Conservation (phyloP, 2,329 filamentous ascomycete genomes). For the Alternaria ventricosa region DNA sequence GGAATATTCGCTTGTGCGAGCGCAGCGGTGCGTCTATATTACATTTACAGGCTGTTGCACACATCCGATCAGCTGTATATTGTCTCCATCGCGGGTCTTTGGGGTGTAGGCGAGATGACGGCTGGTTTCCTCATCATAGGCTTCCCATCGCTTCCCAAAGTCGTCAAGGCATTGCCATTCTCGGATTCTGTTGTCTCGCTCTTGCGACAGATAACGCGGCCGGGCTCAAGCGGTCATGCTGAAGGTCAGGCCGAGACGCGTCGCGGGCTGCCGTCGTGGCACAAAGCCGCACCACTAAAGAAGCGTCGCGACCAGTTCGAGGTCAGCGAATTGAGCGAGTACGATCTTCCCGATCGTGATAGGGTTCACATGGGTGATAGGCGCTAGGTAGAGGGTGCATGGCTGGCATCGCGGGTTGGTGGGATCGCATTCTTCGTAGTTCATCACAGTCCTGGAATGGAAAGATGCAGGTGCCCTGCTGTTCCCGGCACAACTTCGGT, state of each 20-base stretch:
- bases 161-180: not conserved
- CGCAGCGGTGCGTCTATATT: not conserved
- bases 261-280: not conserved
- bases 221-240: not conserved
- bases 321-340: not conserved
- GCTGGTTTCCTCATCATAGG: not conserved
- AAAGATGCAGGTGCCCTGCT: not conserved
- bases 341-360: not conserved
- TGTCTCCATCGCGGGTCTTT: not conserved
- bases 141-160: not conserved
- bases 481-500: not conserved
- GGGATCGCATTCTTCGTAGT: not conserved
- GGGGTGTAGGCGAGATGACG: not conserved
- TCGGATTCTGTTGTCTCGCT: not conserved
- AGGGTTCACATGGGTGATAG: not conserved
- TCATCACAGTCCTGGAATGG: no score
- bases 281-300: not conserved
- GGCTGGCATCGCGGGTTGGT: not conserved
- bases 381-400: not conserved
- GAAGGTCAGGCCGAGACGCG: not conserved
- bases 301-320: not conserved
- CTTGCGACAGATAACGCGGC: not conserved
- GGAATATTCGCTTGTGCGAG: not conserved
- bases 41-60: not conserved
- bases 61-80: not conserved